A percentile compares a stretch with the other conserved stretches of the same genome.
Conservation (phyloP, 1,284 basidiomycete genomes). For the Tremellales sp. region DNA sequence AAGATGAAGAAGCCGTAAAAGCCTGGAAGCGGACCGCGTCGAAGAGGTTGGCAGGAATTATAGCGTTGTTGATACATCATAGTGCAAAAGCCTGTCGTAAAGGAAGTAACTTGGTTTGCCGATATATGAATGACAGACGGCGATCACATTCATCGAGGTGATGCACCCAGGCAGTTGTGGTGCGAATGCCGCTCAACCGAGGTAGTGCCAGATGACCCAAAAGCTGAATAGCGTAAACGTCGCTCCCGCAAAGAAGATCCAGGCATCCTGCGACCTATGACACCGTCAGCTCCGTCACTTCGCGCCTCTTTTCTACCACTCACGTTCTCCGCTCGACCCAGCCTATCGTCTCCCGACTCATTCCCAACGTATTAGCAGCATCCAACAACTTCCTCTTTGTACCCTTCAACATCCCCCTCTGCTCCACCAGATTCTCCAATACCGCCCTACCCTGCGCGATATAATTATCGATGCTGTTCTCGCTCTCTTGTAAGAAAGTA, state of each 20-base stretch:
- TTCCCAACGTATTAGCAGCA: conserved; percentile 85
- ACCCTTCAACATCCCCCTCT: conserved; percentile 85
- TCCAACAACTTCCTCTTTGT: conserved; percentile 76
- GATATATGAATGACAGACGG: no score
- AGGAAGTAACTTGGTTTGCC: no score
- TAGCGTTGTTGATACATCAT: no score
- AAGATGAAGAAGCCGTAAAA: conserved; percentile 5
- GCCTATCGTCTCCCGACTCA: conserved; percentile 85
- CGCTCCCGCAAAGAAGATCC: conserved; percentile 78
- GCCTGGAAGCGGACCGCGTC: no score
- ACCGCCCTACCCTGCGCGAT: conserved; percentile 84
- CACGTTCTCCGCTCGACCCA: conserved; percentile 92
- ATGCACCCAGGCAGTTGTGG: no score
- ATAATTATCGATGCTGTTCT: conserved; percentile 77
- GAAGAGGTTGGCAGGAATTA: no score
- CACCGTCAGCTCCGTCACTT: conserved; percentile 7
- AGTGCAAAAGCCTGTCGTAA: no score
- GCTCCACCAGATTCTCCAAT: conserved; percentile 82
- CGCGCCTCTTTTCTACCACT: conserved; percentile 18
- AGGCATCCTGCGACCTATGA: conserved; percentile 86
- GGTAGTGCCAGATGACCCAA: conserved; percentile 80
- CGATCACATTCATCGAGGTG: no score
- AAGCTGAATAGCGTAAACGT: conserved; percentile 86
- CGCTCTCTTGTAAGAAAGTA: conserved; percentile 75
- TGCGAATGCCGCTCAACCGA: conserved; percentile 68